A percentile compares a stretch with the other conserved stretches of the same genome.
phyloP scores from a whole-genome alignment of 2,329 filamentous ascomycete species.

The Pyrenophora graminea region DNA sequence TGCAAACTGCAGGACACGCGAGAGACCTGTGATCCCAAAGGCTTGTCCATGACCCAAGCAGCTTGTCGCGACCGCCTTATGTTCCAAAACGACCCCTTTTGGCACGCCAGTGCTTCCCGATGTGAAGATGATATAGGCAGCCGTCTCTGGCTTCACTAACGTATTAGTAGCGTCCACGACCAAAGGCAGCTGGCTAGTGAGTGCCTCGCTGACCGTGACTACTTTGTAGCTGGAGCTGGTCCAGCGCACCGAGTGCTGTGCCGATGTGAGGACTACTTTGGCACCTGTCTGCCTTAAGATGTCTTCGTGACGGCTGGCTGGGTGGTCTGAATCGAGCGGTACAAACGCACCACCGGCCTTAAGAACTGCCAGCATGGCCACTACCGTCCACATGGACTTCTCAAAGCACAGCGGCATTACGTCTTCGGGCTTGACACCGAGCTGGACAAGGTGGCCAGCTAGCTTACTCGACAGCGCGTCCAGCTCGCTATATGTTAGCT shows the following conservation, averaged over 20 bases:
- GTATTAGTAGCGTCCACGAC: background rate
- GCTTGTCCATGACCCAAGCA: background rate
- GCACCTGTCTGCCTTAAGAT: slow-evolving; percentile 27
- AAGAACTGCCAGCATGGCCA: slow-evolving; percentile 49
- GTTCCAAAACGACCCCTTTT: too few species aligned
- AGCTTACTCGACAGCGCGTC: slow-evolving; percentile 5
- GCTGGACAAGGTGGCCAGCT: slow-evolving; percentile 5
- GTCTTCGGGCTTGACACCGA: slow-evolving; percentile 12
- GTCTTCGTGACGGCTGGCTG: slow-evolving; percentile 31
- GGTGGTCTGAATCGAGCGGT: slow-evolving; percentile 36
- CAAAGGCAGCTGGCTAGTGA: background rate
- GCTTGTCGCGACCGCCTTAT: slow-evolving; percentile 51
- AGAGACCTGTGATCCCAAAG: background rate
- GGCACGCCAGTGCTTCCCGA: background rate
- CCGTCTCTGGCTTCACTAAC: background rate
- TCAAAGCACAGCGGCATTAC: slow-evolving; percentile 31
- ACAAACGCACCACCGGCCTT: slow-evolving; percentile 52
- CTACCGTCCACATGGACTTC: slow-evolving; percentile 27
- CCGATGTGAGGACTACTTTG: background rate
- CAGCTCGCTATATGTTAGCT: too few species aligned
- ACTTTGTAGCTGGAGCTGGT: background rate
- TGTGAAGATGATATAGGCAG: slow-evolving; percentile 54
- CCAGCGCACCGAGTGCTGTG: background rate
- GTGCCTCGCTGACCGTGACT: background rate
- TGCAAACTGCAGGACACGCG: too few species aligned